Percentiles rank a stretch among this genome's conserved stretches.
These are phyloP conservation scores for Blastomyces emzantsi DNA, from an alignment of 2,329 filamentous ascomycete genomes.

Conservation along the genomic window DNA sequence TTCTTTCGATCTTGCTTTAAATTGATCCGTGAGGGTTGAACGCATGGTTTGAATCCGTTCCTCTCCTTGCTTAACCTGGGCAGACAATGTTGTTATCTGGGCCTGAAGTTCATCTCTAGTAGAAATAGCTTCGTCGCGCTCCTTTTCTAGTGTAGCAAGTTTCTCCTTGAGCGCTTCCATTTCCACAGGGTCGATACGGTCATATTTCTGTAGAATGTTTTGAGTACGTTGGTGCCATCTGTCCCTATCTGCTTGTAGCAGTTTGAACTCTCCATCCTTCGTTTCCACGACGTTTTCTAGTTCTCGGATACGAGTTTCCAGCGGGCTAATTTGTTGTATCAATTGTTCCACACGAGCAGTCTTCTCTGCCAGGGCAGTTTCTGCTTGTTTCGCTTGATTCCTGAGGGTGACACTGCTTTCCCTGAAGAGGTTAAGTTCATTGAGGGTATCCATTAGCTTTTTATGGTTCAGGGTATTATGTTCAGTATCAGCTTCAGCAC, in stretches of 20 bases:
- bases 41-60: constrained; percentile 44
- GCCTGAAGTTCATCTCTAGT: constrained; percentile 44
- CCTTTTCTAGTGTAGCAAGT: constrained; percentile 56
- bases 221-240: constrained; percentile 94
- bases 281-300: constrained; percentile 72
- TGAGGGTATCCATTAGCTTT: constrained; percentile 87
- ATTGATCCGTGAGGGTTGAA: constrained; percentile 40
- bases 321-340: constrained; percentile 64
- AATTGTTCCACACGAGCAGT: constrained; percentile 65
- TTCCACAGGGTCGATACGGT: constrained; percentile 87
- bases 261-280: constrained; percentile 77
- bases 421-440: constrained; percentile 90
- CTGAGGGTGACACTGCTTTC: constrained; percentile 90
- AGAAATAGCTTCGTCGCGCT: constrained; percentile 56
- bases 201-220: constrained; percentile 91
- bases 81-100: constrained; percentile 41
- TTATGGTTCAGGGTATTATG: constrained; percentile 70
- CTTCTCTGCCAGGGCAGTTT: constrained; percentile 67
- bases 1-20: constrained; percentile 51
- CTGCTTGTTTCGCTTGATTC: constrained; percentile 71
- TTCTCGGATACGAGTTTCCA: constrained; percentile 71
- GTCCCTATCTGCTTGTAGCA: constrained; percentile 85
- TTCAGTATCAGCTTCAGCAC: constrained; percentile 62
- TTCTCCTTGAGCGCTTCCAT: constrained; percentile 80
- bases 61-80: constrained; percentile 40